Percentiles rank a stretch among this genome's conserved stretches.
Evolutionary conservation across 176 grass and related monocot species (phyloP).

Genomic region (Zoysia pacifica): DNA sequence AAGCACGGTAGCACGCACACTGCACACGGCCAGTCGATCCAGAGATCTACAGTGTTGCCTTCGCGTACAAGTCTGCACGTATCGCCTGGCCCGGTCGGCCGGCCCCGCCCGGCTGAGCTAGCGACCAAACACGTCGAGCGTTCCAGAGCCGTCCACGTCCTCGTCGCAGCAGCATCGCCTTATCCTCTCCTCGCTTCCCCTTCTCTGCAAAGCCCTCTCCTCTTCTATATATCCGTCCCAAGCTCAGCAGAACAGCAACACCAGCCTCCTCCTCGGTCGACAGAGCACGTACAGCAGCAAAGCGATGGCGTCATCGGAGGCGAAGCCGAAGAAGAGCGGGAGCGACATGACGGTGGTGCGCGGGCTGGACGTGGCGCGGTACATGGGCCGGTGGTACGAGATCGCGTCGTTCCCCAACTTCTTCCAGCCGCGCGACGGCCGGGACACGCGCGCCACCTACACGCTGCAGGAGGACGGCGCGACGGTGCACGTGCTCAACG

Average conservation of each 20-base stretch:
- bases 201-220: background rate
- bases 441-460: constrained; percentile 81
- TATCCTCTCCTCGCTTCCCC: constrained; percentile 23
- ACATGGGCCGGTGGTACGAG: constrained; percentile 99
- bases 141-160: constrained; percentile 52
- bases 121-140: constrained; percentile 8
- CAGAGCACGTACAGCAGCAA: too few species aligned
- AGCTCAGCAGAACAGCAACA: background rate
- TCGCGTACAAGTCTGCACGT: constrained; percentile 55
- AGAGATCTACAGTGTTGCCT: constrained; percentile 5
- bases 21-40: background rate
- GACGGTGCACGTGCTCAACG: constrained; percentile 86
- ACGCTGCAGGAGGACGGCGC: constrained; percentile 57
- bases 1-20: background rate
- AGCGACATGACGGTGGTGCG: constrained; percentile 68
- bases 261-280: too few species aligned
- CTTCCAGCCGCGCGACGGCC: constrained; percentile 79
- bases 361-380: constrained; percentile 63
- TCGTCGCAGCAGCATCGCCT: constrained; percentile 20
- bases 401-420: constrained; percentile 71
- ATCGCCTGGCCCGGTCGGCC: background rate
- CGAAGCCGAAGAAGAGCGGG: constrained; percentile 39
- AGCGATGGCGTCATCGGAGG: background rate
- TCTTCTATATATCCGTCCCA: constrained; percentile 34
- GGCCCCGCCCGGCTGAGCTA: background rate